phyloP scores from a whole-genome alignment of 371 early-diverging fungal species.

The Dinochytrium kinnereticum region DNA sequence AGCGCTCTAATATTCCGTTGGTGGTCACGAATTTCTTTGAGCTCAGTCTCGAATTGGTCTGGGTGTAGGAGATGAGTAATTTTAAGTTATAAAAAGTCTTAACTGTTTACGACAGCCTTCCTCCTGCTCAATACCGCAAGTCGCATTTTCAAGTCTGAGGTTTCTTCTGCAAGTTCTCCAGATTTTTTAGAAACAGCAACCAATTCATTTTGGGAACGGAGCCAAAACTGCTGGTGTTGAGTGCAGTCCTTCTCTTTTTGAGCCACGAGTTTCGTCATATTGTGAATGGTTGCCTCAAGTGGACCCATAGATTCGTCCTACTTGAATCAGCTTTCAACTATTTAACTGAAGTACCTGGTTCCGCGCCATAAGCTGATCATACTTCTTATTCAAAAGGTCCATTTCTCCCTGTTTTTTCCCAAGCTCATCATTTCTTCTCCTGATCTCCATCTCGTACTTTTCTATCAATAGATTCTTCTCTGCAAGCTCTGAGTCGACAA shows the following conservation, averaged over 20 bases:
- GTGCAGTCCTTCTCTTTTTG: constrained; percentile 56
- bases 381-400: constrained; percentile 63
- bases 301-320: constrained; percentile 59
- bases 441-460: constrained; percentile 63
- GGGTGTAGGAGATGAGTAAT: not conserved
- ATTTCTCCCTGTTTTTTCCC: constrained; percentile 60
- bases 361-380: constrained; percentile 49
- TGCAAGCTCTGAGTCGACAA: constrained; percentile 46
- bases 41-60: constrained; percentile 59
- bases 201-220: constrained; percentile 61
- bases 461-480: constrained; percentile 54
- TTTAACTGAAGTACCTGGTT: constrained; percentile 42
- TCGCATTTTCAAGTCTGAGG: constrained; percentile 53
- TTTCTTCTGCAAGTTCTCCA: constrained; percentile 51
- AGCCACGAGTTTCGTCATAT: constrained; percentile 50
- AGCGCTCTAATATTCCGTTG: constrained; percentile 54
- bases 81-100: not conserved
- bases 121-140: constrained; percentile 56
- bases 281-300: constrained; percentile 64
- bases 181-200: constrained; percentile 51
- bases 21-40: constrained; percentile 55
- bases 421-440: constrained; percentile 57
- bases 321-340: not conserved
- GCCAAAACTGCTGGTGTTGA: constrained; percentile 61
- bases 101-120: constrained; percentile 60